Base-by-base conservation (phyloP, 306 rosid genomes). In the Malus sieversii region DNA sequence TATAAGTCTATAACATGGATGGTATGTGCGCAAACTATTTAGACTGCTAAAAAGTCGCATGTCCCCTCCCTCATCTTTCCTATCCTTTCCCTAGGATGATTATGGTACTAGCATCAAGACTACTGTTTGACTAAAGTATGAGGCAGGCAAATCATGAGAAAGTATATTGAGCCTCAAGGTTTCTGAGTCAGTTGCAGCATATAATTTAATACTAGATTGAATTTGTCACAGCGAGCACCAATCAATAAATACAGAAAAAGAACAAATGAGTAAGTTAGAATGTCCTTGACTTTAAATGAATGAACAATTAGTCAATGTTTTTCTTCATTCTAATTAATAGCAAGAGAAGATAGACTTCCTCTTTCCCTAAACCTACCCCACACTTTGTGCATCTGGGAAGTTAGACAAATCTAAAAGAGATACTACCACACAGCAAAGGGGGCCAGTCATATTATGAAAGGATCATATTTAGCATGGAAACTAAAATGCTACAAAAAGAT, bases 391-490 rank as follows among this genome's bases (percentile, higher is more conserved):
- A 38, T 16, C 58, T 40, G 12, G 35, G 27, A 33, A 33, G 46
- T 59, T 51, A 16, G 68, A 23, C 15, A 60, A 42, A 25, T 73
- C 57, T 73, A 73, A 59, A 1, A 10, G 35, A 22, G 63, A 48
- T 10, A 58, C 67, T 25, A 30, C 19, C 29, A 44, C 62, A 51
- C 25, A 9, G 19, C 35, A 40, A 29, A 2, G 48, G 61, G 30
- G 61, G 30, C 9, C 63, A 52, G 27, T 61, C 63, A 30, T 46
- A 46, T 13, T 35, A 9, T 51, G 6, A 3, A 20, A 38, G 7
- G 66, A 78, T 45, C 72, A 62, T 38, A 62, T 42, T 72, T 38
- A 72, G 66, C 48, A 44, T 55, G 58, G 68, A 82, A 66, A 64
- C 66, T 18, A 64, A 80, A 60, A 70, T 52, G 53, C 27, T 78